Conservation (phyloP, 2,329 filamentous ascomycete genomes). For the Fusarium algeriense region DNA sequence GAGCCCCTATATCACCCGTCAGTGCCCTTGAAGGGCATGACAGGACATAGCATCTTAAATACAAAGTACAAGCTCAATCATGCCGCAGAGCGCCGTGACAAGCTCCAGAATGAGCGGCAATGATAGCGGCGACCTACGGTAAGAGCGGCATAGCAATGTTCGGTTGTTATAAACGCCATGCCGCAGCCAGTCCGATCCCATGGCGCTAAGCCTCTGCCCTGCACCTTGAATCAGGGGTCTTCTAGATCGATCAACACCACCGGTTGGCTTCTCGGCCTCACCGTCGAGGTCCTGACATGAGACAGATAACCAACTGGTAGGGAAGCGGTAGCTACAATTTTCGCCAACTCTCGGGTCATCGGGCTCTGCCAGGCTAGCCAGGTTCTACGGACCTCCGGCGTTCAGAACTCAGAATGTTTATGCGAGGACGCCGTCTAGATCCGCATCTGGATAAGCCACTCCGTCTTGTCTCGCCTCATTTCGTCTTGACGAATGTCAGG, state of each 20-base stretch:
- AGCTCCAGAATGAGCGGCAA: conserved; percentile 8
- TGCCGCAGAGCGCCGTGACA: conserved; percentile 29
- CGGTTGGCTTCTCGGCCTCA: conserved; percentile 20
- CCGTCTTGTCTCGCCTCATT: conserved; percentile 6
- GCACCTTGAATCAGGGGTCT: conserved; percentile 3
- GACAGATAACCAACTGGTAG: not conserved
- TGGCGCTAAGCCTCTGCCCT: not conserved
- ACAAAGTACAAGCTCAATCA: conserved; percentile 8
- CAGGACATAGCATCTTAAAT: conserved; percentile 6
- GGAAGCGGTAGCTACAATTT: not conserved
- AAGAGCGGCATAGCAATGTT: conserved; percentile 1
- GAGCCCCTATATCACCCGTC: conserved; percentile 23
- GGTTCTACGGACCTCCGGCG: not conserved
- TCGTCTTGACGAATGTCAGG: not conserved
- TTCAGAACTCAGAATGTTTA: conserved; percentile 19
- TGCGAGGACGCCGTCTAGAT: conserved; percentile 18
- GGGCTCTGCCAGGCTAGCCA: conserved; percentile 1
- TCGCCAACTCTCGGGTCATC: not conserved
- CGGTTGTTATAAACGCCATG: not conserved
- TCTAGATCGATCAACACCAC: conserved; percentile 4
- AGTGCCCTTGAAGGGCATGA: not conserved
- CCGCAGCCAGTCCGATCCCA: not conserved
- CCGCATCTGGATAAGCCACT: conserved; percentile 8
- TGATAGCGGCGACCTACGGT: conserved; percentile 30
- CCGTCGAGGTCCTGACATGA: not conserved